Evolutionary conservation across 495 filamentous ascomycete genomes (phyloP), one percentile per base, ranked within the genome.

Genomic region (Tuber melanosporum): DNA sequence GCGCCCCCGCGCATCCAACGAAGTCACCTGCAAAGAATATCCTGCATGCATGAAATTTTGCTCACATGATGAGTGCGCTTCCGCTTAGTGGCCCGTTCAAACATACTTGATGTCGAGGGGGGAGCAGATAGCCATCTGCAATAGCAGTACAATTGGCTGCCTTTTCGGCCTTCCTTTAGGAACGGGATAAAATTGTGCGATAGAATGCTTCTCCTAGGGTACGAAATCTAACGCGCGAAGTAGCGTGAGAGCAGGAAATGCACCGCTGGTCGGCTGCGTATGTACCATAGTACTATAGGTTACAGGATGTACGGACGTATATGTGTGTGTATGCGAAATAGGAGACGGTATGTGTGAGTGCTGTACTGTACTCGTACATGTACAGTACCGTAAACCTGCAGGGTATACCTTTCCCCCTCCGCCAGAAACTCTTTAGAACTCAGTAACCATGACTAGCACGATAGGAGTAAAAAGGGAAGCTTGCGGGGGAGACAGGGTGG

Each of bases 11-110:
- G 76, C 75, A 71, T 72, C 77, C 78, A 80, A 78, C 77, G 73
- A 80, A 80, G 77, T 80, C 78, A 76, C 73, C 78, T 81, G 80
- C 80, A 82, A 75, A 82, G 73, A 81, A 81, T 81, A 78, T 71
- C 73, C 71, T 81, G 80, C 80, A 81, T 81, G 80, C 80, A 81
- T 81, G 76, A 73, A 81, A 78, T 79, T 74, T 73, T 49, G 76
- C 80, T 81, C 80, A 81, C 76, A 81, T 81, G 80, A 81, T 81
- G 77, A 66, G 57, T 66, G 57, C 4, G 57, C 26, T 66, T 36
- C 26, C 12, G 57, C 17, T 66, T 17, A 66, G 57, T 66, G 57
- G 57, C 7, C 26, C 26, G 19, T 66, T 66, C 57, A 66, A 8
- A 36, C 57, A 17, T 17, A n/a, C 57, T 36, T 36, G 2, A 19